These are phyloP conservation scores for Monilinia vaccinii-corymbosi DNA, from an alignment of 2,329 filamentous ascomycete species.

Conservation along the genomic window DNA sequence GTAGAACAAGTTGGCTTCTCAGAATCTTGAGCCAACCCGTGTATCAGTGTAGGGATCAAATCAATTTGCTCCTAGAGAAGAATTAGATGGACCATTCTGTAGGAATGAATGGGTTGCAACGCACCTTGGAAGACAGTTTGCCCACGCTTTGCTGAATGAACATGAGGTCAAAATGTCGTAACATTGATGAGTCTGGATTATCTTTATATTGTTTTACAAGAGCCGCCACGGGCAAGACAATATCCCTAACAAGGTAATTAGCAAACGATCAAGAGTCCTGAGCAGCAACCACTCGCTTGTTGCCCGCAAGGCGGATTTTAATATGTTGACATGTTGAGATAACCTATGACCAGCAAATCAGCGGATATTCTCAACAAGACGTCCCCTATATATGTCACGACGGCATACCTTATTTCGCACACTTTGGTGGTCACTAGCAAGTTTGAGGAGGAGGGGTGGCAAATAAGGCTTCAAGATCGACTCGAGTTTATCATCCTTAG, in stretches of 20 bases:
- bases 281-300: constrained; percentile 23
- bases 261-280: constrained; percentile 1
- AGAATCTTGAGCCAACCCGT: constrained; percentile 54
- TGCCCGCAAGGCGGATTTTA: constrained; percentile 42
- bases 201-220: constrained; percentile 87
- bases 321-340: constrained; percentile 64
- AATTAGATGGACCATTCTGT: background rate
- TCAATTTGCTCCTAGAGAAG: constrained; percentile 50
- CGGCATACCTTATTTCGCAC: constrained; percentile 65
- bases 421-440: constrained; percentile 67
- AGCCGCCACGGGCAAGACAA: constrained; percentile 75
- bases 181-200: constrained; percentile 54
- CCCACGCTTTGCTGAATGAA: constrained; percentile 81
- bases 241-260: constrained; percentile 29
- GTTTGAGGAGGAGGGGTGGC: constrained; percentile 73
- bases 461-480: constrained; percentile 70
- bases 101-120: constrained; percentile 22
- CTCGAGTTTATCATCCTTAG: constrained; percentile 77
- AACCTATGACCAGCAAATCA: constrained; percentile 35
- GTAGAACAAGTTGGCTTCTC: constrained; percentile 47
- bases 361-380: background rate
- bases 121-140: constrained; percentile 42
- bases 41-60: constrained; percentile 61
- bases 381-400: background rate
- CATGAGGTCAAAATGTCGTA: constrained; percentile 80